phyloP scores from a whole-genome alignment of 768 basidiomycete species.

The Phlebiopsis flavidoalba region DNA sequence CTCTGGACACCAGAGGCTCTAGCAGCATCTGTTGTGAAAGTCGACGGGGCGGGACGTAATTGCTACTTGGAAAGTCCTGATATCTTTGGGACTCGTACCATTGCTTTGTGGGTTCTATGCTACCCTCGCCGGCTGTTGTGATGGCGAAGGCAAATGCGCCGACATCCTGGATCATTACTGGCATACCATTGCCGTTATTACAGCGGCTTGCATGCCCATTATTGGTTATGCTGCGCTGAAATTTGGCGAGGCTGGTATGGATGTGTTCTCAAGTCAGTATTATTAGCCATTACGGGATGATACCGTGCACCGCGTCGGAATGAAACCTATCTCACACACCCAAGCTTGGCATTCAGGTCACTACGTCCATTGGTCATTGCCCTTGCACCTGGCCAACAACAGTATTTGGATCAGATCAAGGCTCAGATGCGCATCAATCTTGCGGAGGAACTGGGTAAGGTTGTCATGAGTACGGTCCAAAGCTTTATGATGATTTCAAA shows the following conservation, averaged over 20 bases:
- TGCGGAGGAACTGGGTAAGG: conserved; percentile 74
- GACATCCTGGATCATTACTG: conserved; percentile 54
- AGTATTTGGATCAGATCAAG: conserved; percentile 71
- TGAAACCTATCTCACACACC: neutral
- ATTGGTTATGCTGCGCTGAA: conserved; percentile 92
- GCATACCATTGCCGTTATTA: conserved; percentile 73
- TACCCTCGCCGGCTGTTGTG: conserved; percentile 63
- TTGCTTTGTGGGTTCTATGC: conserved; percentile 83
- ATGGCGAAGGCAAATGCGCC: conserved; percentile 64
- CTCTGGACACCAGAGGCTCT: conserved; percentile 69
- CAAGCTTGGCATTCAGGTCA: conserved; percentile 48
- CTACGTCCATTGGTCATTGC: conserved; percentile 87
- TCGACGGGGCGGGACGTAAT: conserved; percentile 90
- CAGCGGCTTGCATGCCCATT: conserved; percentile 70
- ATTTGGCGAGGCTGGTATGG: conserved; percentile 96
- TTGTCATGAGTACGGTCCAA: conserved; percentile 85
- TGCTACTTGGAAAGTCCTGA: conserved; percentile 94
- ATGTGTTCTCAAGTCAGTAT: conserved; percentile 89
- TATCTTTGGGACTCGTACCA: conserved; percentile 84
- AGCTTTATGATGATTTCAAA: conserved; percentile 82
- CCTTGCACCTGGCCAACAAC: conserved; percentile 82
- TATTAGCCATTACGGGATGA: neutral
- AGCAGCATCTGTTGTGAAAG: conserved; percentile 90
- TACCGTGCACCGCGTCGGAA: too few relatives aligned
- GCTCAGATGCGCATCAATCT: conserved; percentile 62